phyloP scores from a whole-genome alignment of 1,139 yeast genomes.

The Debaryomyces fabryi region DNA sequence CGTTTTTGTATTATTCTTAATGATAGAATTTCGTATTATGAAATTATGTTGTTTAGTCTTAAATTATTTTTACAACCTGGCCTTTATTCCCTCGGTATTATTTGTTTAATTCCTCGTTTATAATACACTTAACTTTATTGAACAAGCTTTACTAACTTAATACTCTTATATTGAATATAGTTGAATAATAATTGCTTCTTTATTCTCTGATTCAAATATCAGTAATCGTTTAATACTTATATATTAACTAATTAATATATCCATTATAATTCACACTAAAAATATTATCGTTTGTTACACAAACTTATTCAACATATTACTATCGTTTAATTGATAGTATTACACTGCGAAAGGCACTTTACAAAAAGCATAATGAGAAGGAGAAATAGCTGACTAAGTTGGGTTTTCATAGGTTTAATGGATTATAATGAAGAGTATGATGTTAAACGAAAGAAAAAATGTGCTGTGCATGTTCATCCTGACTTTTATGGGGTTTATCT shows the following conservation, averaged over 20 bases:
- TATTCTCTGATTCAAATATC: not conserved
- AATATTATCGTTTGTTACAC: not conserved
- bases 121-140: not conserved
- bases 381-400: not conserved
- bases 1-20: not conserved
- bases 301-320: not conserved
- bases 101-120: not conserved
- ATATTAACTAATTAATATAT: not conserved
- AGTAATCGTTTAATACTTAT: not conserved
- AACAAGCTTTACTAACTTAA: not conserved
- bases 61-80: not conserved
- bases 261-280: not conserved
- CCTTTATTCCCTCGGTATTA: not conserved
- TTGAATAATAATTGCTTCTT: not conserved
- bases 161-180: not conserved
- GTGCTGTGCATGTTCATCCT: constrained; percentile 22
- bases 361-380: not conserved
- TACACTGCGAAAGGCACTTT: not conserved
- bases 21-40: not conserved
- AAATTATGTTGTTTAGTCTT: not conserved
- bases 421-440: not conserved
- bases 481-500: constrained; percentile 69
- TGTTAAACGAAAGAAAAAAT: not conserved
- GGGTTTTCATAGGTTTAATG: not conserved
- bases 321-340: not conserved